Evolutionary conservation across 2,329 filamentous ascomycete genomes (phyloP), one percentile per base, ranked within the genome.

Genomic region (Penicillium psychrosexuale): DNA sequence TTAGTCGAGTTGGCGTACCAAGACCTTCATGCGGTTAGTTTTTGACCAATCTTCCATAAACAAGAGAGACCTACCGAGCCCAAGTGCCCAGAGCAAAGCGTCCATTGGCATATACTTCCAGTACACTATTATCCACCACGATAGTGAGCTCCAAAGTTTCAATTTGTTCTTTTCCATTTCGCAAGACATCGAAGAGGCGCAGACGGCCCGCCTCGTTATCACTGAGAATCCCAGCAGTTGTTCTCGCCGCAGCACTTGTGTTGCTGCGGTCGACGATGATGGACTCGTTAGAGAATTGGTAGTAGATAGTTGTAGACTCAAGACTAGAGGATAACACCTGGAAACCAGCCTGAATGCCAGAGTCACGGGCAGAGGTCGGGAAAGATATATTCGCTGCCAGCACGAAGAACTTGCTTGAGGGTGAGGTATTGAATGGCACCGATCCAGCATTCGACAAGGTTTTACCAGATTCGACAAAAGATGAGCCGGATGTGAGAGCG

Each of bases 211-310:
- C 19, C 36, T 63, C 57, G 1, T 50, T 48, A 11, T 42, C n/a
- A 24, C 34, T 47, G 28, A 40, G 53, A 4, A 59, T 54, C 13
- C 56, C 61, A 24, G 33, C n/a, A 19, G 58, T 61, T 0, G 58
- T 59, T 13, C 44, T 36, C 1, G 55, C 43, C 0, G 61, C 59
- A 11, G 61, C 59, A 44, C 57, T 63, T 27, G 61, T 63, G 30
- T 61, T 54, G 22, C 44, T 58, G 11, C 61, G 55, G 13, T 62
- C 59, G 11, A 63, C 37, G 24, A 63, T 53, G 6, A 63, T 53
- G n/a, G 57, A 62, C 44, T 62, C 61, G 2, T 63, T 63, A 2
- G 59, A 60, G 49, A 63, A 63, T 49, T 62, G 61, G 34, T 63
- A 63, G 28, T 60, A 63, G 34, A 63, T 52, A 5, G 38, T 56